Conservation (phyloP, 2,329 filamentous ascomycete species). For the Fusarium sp. region DNA sequence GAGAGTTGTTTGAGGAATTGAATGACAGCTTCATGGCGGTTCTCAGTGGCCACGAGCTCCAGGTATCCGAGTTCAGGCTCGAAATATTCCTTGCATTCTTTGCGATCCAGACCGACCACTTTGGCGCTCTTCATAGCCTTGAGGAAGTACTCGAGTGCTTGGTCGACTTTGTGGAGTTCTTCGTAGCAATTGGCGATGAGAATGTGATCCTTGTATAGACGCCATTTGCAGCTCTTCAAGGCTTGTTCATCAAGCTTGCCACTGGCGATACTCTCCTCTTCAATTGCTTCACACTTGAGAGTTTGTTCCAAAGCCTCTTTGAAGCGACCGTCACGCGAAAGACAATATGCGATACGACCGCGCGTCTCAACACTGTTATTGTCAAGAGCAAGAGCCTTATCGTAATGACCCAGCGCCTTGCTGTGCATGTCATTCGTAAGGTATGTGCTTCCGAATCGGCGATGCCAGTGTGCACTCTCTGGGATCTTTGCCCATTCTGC, state of each 20-base stretch:
- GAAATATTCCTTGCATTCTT: slow-evolving; percentile 48
- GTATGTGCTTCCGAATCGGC: slow-evolving; percentile 54
- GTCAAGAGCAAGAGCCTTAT: slow-evolving; percentile 50
- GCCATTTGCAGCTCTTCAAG: slow-evolving; percentile 48
- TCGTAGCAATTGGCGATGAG: slow-evolving; percentile 52
- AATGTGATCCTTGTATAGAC: slow-evolving; percentile 54
- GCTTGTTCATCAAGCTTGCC: slow-evolving; percentile 39
- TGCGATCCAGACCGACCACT: slow-evolving; percentile 38
- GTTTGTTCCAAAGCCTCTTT: slow-evolving; percentile 49
- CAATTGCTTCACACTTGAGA: slow-evolving; percentile 50
- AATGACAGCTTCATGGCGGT: slow-evolving; percentile 50
- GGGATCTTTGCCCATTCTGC: slow-evolving; percentile 50
- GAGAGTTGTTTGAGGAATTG: slow-evolving; percentile 48
- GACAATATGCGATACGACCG: slow-evolving; percentile 54
- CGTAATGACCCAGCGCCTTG: slow-evolving; percentile 50
- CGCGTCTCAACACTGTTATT: slow-evolving; percentile 51
- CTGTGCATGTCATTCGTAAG: slow-evolving; percentile 49
- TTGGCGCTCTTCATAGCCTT: slow-evolving; percentile 48
- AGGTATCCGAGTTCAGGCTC: slow-evolving; percentile 52
- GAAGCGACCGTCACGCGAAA: slow-evolving; percentile 50
- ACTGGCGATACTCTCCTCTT: slow-evolving; percentile 44
- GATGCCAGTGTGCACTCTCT: slow-evolving; percentile 51
- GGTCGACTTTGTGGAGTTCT: slow-evolving; percentile 45
- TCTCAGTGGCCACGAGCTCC: slow-evolving; percentile 50
- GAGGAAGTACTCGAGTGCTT: slow-evolving; percentile 49